phyloP scores from a whole-genome alignment of 2,329 filamentous ascomycete species.

The Fusarium kyushuense region DNA sequence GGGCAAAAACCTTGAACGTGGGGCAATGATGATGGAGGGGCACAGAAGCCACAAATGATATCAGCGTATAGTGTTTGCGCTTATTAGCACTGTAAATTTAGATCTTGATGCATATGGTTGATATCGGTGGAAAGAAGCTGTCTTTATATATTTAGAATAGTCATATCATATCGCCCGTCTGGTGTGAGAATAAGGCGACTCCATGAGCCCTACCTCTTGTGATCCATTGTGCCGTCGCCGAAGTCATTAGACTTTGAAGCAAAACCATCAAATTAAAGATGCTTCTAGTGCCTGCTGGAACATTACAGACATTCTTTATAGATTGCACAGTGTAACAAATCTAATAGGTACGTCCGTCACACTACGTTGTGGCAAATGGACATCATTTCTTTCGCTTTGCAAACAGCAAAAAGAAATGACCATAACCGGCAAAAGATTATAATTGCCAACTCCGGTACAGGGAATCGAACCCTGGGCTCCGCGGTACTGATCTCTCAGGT shows the following conservation, averaged over 20 bases:
- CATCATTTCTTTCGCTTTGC: background rate
- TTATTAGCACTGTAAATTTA: slow-evolving; percentile 17
- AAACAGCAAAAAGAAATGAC: background rate
- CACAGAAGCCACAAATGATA: slow-evolving; percentile 46
- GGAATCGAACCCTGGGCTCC: slow-evolving; percentile 14
- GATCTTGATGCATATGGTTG: background rate
- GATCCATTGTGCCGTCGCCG: no score
- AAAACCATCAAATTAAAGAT: no score
- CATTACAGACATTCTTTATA: background rate
- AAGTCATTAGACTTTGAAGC: no score
- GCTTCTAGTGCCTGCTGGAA: slow-evolving; percentile 36
- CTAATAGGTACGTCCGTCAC: background rate
- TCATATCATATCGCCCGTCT: background rate
- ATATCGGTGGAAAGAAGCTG: background rate
- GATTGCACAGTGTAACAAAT: background rate
- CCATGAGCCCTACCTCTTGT: no score
- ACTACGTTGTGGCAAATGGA: background rate
- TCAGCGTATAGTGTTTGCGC: slow-evolving; percentile 48
- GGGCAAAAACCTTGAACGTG: slow-evolving; percentile 49
- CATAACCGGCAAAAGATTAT: background rate
- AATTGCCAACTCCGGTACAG: background rate
- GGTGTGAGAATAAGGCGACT: no score
- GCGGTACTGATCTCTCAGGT: slow-evolving; percentile 6
- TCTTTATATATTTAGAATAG: background rate
- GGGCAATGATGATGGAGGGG: slow-evolving; percentile 49